Conservation (phyloP, 345 rosid genomes). For the Arabidopsis arenosa region DNA sequence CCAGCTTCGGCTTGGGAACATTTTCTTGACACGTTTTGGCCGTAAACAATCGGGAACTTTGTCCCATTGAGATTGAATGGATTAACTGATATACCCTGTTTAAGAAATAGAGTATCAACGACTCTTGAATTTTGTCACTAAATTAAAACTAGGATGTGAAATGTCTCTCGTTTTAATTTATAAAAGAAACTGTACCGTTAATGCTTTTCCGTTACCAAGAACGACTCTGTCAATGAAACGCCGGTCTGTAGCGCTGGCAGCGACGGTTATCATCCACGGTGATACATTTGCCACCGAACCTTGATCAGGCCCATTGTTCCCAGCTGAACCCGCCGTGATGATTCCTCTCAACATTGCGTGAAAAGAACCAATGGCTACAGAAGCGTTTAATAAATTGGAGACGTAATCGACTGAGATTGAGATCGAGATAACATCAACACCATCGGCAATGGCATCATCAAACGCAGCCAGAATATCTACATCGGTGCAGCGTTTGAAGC, state of each 20-base stretch:
- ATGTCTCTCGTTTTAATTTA: neutral
- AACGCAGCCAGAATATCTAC: slow-evolving; percentile 33
- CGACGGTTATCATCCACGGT: slow-evolving; percentile 48
- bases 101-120: slow-evolving; percentile 4
- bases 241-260: slow-evolving; percentile 48
- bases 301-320: slow-evolving; percentile 40
- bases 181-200: slow-evolving; percentile 36
- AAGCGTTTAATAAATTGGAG: neutral
- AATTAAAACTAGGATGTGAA: neutral
- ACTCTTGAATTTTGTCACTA: neutral
- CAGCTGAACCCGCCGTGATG: slow-evolving; percentile 46
- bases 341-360: slow-evolving; percentile 56
- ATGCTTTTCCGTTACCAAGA: slow-evolving; percentile 45
- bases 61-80: slow-evolving; percentile 34
- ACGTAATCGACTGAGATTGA: neutral
- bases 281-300: neutral
- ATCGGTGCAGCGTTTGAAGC: slow-evolving; percentile 29
- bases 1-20: neutral
- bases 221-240: slow-evolving; percentile 37
- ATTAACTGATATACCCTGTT: slow-evolving; percentile 45
- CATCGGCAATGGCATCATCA: slow-evolving; percentile 44
- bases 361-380: slow-evolving; percentile 49
- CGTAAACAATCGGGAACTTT: slow-evolving; percentile 41
- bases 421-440: slow-evolving; percentile 39
- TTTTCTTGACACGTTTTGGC: neutral